Evolutionary conservation across 2,329 filamentous ascomycete species (phyloP).

Genomic region (Fusarium multiceps): DNA sequence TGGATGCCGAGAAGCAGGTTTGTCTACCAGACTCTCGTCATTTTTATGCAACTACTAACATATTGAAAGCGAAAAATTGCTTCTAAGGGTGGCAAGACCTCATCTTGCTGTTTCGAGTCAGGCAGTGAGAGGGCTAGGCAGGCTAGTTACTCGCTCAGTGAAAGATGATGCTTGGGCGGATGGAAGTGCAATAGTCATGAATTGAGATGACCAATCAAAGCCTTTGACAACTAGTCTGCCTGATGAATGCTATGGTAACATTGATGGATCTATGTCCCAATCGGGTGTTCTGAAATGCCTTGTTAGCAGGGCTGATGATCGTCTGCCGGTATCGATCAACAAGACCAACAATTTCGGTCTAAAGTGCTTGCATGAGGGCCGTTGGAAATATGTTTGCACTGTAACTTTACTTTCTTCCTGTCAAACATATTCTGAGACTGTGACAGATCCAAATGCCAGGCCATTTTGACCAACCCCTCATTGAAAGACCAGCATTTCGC

Average conservation of each 20-base stretch:
- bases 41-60: background rate
- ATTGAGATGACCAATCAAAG: background rate
- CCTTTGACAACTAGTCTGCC: too few relatives aligned
- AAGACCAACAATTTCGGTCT: background rate
- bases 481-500: background rate
- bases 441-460: too few relatives aligned
- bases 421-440: background rate
- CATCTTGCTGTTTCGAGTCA: constrained; percentile 64
- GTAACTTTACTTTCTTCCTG: fast-evolving
- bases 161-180: background rate
- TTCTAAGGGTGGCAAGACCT: constrained; percentile 65
- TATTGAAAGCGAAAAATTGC: constrained; percentile 59
- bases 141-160: too few relatives aligned
- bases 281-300: too few relatives aligned
- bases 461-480: too few relatives aligned
- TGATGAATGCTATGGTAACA: too few relatives aligned
- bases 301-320: background rate
- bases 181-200: background rate
- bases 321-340: background rate
- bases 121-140: constrained; percentile 60
- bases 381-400: background rate
- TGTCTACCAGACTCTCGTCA: constrained; percentile 45
- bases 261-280: too few relatives aligned
- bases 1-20: constrained; percentile 56
- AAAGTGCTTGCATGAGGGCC: background rate